Evolutionary conservation across 208 protist genomes (phyloP).

Genomic region (Leishmania gerbilli): DNA sequence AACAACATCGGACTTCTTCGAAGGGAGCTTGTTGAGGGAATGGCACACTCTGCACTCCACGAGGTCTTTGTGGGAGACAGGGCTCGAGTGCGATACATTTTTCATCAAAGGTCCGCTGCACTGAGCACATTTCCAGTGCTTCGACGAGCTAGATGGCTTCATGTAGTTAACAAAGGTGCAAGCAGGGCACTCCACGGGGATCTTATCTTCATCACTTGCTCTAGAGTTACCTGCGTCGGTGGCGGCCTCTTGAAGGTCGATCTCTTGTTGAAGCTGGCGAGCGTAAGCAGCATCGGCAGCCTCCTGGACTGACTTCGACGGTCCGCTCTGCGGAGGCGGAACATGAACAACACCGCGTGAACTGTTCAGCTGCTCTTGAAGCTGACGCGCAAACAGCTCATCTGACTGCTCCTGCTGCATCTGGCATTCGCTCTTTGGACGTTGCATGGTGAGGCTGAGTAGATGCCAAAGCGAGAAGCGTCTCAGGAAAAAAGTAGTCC

Average conservation of each 20-base stretch:
- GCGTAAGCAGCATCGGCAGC: slow-evolving; percentile 35
- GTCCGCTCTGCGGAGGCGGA: background rate
- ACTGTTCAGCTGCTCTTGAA: slow-evolving; percentile 65
- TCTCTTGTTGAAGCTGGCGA: slow-evolving; percentile 38
- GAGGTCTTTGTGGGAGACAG: slow-evolving; percentile 18
- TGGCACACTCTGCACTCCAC: slow-evolving; percentile 59
- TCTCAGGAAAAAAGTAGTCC: background rate
- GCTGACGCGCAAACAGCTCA: slow-evolving; percentile 52
- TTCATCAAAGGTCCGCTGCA: slow-evolving; percentile 46
- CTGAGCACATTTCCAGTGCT: slow-evolving; percentile 52
- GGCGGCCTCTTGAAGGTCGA: slow-evolving; percentile 28
- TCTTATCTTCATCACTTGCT: background rate
- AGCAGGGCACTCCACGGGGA: slow-evolving; percentile 43
- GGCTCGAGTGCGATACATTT: background rate
- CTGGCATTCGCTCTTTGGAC: slow-evolving; percentile 37
- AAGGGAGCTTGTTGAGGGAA: slow-evolving; percentile 57
- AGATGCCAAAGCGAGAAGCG: background rate
- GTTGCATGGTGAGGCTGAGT: slow-evolving; percentile 15
- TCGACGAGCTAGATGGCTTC: slow-evolving; percentile 35
- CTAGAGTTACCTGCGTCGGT: background rate
- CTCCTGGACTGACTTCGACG: slow-evolving; percentile 10
- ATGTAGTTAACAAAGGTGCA: slow-evolving; percentile 72
- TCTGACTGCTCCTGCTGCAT: slow-evolving; percentile 61
- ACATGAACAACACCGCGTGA: background rate
- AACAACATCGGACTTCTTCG: slow-evolving; percentile 53